Base-by-base conservation (phyloP, 805 yeast genomes). In the Metschnikowia corniflorae region DNA sequence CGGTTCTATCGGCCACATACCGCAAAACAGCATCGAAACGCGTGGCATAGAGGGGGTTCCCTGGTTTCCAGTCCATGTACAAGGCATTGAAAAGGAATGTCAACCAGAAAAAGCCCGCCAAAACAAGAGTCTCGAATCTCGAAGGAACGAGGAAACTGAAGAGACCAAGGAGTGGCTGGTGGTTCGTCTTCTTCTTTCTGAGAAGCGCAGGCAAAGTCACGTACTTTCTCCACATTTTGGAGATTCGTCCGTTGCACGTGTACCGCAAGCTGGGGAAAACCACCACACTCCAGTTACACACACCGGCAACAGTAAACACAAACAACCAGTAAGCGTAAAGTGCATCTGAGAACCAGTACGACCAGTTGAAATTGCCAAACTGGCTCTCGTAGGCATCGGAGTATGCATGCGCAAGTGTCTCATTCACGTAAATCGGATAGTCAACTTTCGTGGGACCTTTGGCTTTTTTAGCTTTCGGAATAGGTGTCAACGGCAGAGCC, bases 171-270 rank as follows among this genome's bases (percentile, higher is more conserved):
- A 53, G 49, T 13, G 50, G 43, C 20, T 51, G 48, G 26, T 55
- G 59, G 20, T 51, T 45, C 16, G 66, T 58, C 37, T 58, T 64
- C 14, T 51, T 42, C 30, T 40, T 51, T 2, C 55, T 56, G 16
- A 40, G 39, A 5, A 64, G 50, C 0, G 77, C 70, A 10, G 78
- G 76, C 7, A 67, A 45, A 0, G 65, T 54, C 7, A 71, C 31
- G 25, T 57, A 50, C 13, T 58, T 57, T 41, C 75, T 55, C 39
- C 68, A 46, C 41, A 54, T 39, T 39, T 64, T 70, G 4, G 65
- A 43, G 2, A 58, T 8, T 4, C 58, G 54, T 38, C 55, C 63
- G 6, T 49, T 44, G 35, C 35, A 44, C 6, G 12, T 7, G 8
- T 20, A 26, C 19, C 51, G 29, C 22, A 39, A 18, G 7, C 36